Conservation (phyloP, 2,329 filamentous ascomycete genomes). For the Scedosporium dehoogii region DNA sequence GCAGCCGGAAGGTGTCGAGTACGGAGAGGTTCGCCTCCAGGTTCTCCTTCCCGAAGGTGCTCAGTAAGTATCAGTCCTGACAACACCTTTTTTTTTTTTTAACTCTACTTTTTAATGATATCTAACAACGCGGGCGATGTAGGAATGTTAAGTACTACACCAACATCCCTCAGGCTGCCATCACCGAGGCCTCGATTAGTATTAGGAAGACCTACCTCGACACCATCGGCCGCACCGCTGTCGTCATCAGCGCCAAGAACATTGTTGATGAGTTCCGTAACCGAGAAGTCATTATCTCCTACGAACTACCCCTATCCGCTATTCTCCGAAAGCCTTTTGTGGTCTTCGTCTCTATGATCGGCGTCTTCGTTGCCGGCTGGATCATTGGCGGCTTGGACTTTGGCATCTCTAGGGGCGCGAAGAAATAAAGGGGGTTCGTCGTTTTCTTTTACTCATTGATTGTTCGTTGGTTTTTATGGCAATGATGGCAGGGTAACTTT, state of each 20-base stretch:
- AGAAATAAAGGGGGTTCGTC: not conserved
- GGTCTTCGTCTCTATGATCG: constrained; percentile 62
- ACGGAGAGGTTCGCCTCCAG: constrained; percentile 68
- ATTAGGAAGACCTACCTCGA: constrained; percentile 89
- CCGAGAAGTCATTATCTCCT: constrained; percentile 74
- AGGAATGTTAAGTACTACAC: constrained; percentile 75
- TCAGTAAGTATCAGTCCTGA: constrained; percentile 43
- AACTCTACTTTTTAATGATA: not conserved
- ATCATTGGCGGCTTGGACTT: constrained; percentile 4
- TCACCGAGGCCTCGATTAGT: constrained; percentile 48
- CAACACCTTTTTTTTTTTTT: not conserved
- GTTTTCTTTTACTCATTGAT: not conserved
- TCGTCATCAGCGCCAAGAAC: constrained; percentile 74
- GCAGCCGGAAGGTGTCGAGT: constrained; percentile 75
- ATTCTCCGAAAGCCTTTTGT: constrained; percentile 79
- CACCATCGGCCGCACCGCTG: constrained; percentile 74
- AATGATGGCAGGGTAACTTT: not conserved
- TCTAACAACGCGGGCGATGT: constrained; percentile 19
- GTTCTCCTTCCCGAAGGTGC: constrained; percentile 88
- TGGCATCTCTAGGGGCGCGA: constrained; percentile 4
- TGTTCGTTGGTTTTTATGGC: not conserved
- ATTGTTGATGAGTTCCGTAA: constrained; percentile 85
- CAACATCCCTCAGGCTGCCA: constrained; percentile 52
- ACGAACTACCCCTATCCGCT: constrained; percentile 69
- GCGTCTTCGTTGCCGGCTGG: constrained; percentile 62